Conservation (phyloP, 768 basidiomycete genomes). For the Auricularia auricula-judae region DNA sequence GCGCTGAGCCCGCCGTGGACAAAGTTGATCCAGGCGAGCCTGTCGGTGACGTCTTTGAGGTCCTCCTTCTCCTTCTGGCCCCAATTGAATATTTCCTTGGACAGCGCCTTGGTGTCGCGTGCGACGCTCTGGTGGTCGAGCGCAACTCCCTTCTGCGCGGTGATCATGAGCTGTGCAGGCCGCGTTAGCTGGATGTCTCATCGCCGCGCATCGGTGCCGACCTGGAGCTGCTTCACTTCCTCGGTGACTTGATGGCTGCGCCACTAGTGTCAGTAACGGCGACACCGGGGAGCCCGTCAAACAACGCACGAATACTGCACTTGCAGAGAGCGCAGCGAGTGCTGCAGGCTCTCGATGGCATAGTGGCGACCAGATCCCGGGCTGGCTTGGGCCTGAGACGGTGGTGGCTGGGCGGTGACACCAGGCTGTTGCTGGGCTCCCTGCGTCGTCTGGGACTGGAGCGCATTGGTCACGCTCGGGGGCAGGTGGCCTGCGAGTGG, state of each 20-base stretch:
- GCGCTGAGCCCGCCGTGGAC: constrained; percentile 57
- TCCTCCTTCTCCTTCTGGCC: constrained; percentile 62
- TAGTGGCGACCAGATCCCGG: constrained; percentile 37
- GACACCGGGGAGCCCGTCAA: background rate
- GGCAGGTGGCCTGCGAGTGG: constrained; percentile 48
- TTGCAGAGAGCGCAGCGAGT: constrained; percentile 61
- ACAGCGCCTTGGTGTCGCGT: constrained; percentile 57
- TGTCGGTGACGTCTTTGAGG: constrained; percentile 73
- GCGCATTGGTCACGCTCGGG: background rate
- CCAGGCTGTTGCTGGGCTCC: constrained; percentile 19
- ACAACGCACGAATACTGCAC: constrained; percentile 58
- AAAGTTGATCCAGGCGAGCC: constrained; percentile 73
- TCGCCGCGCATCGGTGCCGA: background rate
- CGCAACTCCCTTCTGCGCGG: constrained; percentile 64
- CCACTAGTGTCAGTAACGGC: background rate
- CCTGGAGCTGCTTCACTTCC: constrained; percentile 5
- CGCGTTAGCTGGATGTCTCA: constrained; percentile 34
- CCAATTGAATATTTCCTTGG: constrained; percentile 82
- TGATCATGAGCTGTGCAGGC: constrained; percentile 71
- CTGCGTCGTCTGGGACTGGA: constrained; percentile 9
- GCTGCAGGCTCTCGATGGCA: constrained; percentile 51
- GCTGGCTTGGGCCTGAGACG: constrained; percentile 31
- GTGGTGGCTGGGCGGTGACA: constrained; percentile 18
- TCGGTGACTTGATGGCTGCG: constrained; percentile 4
- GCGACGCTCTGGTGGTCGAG: constrained; percentile 60